These are phyloP conservation scores for Rhododendron williamsianum DNA, from an alignment of 148 eudicot genomes.

Conservation along the genomic window DNA sequence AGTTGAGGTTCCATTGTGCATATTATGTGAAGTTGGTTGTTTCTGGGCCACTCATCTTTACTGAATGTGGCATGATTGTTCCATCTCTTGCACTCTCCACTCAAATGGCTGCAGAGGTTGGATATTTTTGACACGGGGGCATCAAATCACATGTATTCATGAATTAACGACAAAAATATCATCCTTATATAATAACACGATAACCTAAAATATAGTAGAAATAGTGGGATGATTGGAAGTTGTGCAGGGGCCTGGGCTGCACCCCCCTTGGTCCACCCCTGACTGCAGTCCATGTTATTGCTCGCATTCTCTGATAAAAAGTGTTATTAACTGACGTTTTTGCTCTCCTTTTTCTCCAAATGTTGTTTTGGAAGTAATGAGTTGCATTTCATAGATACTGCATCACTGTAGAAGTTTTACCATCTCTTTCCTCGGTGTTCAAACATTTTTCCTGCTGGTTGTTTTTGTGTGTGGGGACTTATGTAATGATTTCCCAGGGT, in stretches of 20 bases:
- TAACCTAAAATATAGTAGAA: no score
- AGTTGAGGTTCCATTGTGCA: background rate
- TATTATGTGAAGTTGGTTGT: background rate
- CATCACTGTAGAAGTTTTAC: background rate
- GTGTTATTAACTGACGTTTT: background rate
- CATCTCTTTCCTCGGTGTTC: background rate
- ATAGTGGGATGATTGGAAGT: no score
- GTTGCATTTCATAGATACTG: background rate
- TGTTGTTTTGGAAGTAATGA: background rate
- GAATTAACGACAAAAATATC: no score
- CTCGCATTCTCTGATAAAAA: background rate
- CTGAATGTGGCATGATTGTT: background rate
- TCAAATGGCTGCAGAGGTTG: no score
- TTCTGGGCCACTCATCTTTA: background rate
- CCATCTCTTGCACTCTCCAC: background rate
- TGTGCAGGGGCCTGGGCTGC: no score
- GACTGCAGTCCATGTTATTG: background rate
- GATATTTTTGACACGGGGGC: no score
- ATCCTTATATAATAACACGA: no score
- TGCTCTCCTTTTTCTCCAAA: background rate
- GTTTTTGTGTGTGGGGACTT: background rate
- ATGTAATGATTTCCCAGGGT: constrained; percentile 14
- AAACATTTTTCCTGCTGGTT: background rate
- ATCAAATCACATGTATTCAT: no score
- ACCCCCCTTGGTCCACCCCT: no score